Conservation (phyloP, 345 rosid species). For the Anastatica hierochuntica region DNA sequence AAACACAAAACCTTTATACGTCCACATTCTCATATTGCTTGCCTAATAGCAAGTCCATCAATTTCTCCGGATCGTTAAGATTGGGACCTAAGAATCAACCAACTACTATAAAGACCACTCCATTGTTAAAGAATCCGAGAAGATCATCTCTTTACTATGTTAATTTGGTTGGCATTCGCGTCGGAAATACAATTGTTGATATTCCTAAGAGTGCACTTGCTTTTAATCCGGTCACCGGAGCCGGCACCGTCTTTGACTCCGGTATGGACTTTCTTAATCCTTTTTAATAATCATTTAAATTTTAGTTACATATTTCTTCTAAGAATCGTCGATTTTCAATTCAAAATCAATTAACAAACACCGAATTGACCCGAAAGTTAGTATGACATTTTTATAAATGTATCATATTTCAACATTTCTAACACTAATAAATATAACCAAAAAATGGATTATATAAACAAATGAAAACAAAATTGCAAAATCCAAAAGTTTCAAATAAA, state of each 20-base stretch:
- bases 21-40: slow-evolving; percentile 89
- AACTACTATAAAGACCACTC: slow-evolving; percentile 58
- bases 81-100: slow-evolving; percentile 84
- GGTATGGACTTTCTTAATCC: slow-evolving; percentile 32
- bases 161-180: slow-evolving; percentile 59
- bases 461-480: too few species aligned
- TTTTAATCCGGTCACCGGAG: slow-evolving; percentile 66
- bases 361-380: too few species aligned
- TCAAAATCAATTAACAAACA: too few species aligned
- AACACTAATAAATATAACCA: too few species aligned
- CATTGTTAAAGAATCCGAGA: slow-evolving; percentile 67
- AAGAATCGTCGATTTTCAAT: too few species aligned
- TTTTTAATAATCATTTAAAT: neutral
- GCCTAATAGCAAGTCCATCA: slow-evolving; percentile 61
- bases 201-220: slow-evolving; percentile 62
- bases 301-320: neutral
- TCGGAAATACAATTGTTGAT: slow-evolving; percentile 59
- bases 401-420: too few species aligned
- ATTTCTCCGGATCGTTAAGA: slow-evolving; percentile 78
- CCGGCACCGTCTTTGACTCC: slow-evolving; percentile 89
- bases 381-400: too few species aligned
- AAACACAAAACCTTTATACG: slow-evolving; percentile 55
- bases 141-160: slow-evolving; percentile 84
- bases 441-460: too few species aligned
- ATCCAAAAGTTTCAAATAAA: too few species aligned